Evolutionary conservation across 495 filamentous ascomycete species (phyloP), one percentile per base, ranked within the genome.

Genomic region (Lasiosphaeris hirsuta): DNA sequence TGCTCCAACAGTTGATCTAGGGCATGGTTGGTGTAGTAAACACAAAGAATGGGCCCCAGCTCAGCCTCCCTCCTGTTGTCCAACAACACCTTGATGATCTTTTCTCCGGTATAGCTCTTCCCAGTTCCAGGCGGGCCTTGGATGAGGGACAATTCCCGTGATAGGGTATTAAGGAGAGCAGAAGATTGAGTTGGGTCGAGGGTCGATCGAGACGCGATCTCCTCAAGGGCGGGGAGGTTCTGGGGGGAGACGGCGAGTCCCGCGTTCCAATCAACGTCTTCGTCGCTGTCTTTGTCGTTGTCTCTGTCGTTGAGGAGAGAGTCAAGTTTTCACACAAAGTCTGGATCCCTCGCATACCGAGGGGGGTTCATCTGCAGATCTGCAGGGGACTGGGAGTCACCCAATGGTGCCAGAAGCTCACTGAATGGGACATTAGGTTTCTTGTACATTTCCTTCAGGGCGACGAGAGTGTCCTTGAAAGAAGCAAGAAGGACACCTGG

Each of bases 111-210:
- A 55, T 77, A 88, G 51, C 76, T 81, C 66, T 95, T 94, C 3
- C 90, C 90, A 3, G 89, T 92, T 0, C 90, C 90, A 4, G 90
- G 90, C 0, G 90, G 90, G 0, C 90, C 90, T 75, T 94, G 89
- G 30, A 92, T 88, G 0, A 91, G 71, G 6, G 82, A 82, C 18
- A 90, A 59, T 4, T 71, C 70, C 3, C 78, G 74, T 2, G 74
- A 78, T 3, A 95, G 71, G 13, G 82, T 73, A 23, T 76, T 64
- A 2, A 87, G 63, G 13, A 90, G 65, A 3, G 85, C 82, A 0
- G 64, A 40, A 11, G 78, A 78, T 63, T 95, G 87, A 3, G 54
- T 57, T 0, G 75, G 78, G 19, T 75, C 58, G 55, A 90, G 86
- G 1, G 88, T 38, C 18, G 52, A 11, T 15, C 8, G 30, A 19